phyloP scores from a whole-genome alignment of 2,329 filamentous ascomycete genomes.

The Fusarium nanum region DNA sequence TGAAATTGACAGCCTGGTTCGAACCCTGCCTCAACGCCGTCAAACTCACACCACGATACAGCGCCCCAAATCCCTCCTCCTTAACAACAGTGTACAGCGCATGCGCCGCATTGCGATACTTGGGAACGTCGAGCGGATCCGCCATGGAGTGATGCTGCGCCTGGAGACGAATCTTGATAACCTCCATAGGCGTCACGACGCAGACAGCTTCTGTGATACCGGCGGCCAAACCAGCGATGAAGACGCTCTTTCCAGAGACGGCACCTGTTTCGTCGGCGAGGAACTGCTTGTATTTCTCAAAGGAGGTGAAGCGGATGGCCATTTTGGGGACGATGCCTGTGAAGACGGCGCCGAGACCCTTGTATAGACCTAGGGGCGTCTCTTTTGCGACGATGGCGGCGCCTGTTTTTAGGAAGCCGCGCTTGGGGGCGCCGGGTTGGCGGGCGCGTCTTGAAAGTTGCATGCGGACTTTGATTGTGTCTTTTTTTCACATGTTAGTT shows the following conservation, averaged over 20 bases:
- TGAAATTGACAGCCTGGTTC: slow-evolving; percentile 99
- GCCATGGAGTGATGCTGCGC: slow-evolving; percentile 98
- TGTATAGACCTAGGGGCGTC: slow-evolving; percentile 93
- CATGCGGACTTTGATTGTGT: slow-evolving; percentile 99
- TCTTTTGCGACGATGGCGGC: slow-evolving; percentile 88
- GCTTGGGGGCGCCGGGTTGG: slow-evolving; percentile 83
- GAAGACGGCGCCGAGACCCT: slow-evolving; percentile 95
- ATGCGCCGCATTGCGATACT: slow-evolving; percentile 94
- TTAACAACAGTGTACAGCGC: slow-evolving; percentile 86
- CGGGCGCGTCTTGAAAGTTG: slow-evolving; percentile 90
- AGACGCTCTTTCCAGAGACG: slow-evolving; percentile 77
- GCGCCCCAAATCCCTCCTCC: slow-evolving; percentile 87
- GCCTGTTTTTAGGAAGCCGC: slow-evolving; percentile 90
- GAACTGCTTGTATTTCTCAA: slow-evolving; percentile 92
- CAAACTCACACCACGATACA: slow-evolving; percentile 93
- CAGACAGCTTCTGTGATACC: slow-evolving; percentile 97
- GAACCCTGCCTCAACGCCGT: slow-evolving; percentile 94
- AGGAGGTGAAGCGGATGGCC: slow-evolving; percentile 98
- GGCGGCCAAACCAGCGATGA: slow-evolving; percentile 83
- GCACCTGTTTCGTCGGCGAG: slow-evolving; percentile 76
- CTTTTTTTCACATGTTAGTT: slow-evolving; percentile 59
- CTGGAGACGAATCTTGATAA: slow-evolving; percentile 98
- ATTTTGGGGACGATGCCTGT: slow-evolving; percentile 99
- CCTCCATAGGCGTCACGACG: slow-evolving; percentile 98
- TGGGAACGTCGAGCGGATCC: slow-evolving; percentile 93